These are phyloP conservation scores for Aspergillus hortae DNA, from an alignment of 2,329 filamentous ascomycete genomes.

Conservation along the genomic window DNA sequence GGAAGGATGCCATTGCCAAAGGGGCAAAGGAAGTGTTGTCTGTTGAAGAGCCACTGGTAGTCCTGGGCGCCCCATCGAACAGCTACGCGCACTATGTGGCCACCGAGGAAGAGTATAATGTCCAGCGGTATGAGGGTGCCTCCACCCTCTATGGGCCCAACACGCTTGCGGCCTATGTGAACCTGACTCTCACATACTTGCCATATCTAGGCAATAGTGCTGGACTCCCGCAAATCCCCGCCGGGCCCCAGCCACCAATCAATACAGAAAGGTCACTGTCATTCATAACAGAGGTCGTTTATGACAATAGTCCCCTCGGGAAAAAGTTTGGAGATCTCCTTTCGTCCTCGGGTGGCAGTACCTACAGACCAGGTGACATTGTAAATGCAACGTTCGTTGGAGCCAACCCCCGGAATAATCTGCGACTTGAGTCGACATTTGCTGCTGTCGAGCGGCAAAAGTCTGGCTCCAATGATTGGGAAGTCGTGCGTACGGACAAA, in stretches of 20 bases:
- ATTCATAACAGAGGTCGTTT: conserved; percentile 77
- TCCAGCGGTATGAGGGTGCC: conserved; percentile 93
- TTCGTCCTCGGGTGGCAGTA: conserved; percentile 46
- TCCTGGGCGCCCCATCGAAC: conserved; percentile 85
- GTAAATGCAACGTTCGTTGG: conserved; percentile 72
- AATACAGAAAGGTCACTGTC: conserved; percentile 71
- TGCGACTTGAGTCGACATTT: conserved; percentile 74
- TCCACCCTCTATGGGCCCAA: conserved; percentile 83
- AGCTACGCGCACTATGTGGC: conserved; percentile 81
- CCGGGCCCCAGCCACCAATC: conserved; percentile 68
- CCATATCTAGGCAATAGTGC: conserved; percentile 57
- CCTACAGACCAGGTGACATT: conserved; percentile 58
- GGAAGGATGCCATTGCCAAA: conserved; percentile 67
- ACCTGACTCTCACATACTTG: conserved; percentile 72
- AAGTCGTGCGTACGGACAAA: conserved; percentile 63
- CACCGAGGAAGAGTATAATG: conserved; percentile 73
- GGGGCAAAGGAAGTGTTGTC: conserved; percentile 51
- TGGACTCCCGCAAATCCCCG: conserved; percentile 41
- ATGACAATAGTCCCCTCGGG: conserved; percentile 64
- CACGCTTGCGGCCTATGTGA: conserved; percentile 82
- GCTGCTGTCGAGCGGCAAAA: conserved; percentile 67
- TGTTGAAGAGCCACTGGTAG: conserved; percentile 63
- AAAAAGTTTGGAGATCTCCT: conserved; percentile 68
- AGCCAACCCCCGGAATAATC: conserved; percentile 86
- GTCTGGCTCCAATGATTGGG: conserved; percentile 54